These are phyloP conservation scores for Fraxinus platypoda DNA, from an alignment of 305 asterid genomes.

Conservation along the genomic window DNA sequence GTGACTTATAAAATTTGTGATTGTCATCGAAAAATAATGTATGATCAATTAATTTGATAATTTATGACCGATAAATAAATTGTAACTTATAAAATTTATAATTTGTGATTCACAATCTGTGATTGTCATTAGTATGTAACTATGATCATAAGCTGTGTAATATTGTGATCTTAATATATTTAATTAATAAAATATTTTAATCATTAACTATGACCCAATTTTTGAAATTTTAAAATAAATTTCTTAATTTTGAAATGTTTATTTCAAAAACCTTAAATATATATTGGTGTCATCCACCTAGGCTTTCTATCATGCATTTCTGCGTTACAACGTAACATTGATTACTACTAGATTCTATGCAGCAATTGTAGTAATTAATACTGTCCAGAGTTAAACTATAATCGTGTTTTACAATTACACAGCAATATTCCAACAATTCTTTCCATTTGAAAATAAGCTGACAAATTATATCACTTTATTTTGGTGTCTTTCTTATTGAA, in stretches of 20 bases:
- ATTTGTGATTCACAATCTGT: too few species aligned
- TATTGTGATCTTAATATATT: neutral
- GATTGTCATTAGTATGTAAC: too few species aligned
- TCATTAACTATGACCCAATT: neutral
- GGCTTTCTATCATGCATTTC: neutral
- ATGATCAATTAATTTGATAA: too few species aligned
- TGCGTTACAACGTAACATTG: neutral
- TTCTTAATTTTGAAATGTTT: neutral
- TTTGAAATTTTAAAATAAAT: too few species aligned
- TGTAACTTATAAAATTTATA: too few species aligned
- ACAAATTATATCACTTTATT: neutral
- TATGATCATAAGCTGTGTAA: too few species aligned
- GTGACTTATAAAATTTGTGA: too few species aligned
- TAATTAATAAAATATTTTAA: too few species aligned
- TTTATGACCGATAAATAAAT: too few species aligned
- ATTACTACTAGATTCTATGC: neutral
- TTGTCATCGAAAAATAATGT: too few species aligned
- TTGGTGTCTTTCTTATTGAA: neutral
- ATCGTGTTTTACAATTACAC: neutral
- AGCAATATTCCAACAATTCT: neutral
- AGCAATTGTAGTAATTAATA: neutral
- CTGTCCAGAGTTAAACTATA: neutral
- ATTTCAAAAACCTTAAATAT: neutral
- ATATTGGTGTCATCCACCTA: neutral
- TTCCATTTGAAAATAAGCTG: neutral